Evolutionary conservation across 2,329 filamentous ascomycete species (phyloP).

Genomic region (Colletotrichum liaoningense): DNA sequence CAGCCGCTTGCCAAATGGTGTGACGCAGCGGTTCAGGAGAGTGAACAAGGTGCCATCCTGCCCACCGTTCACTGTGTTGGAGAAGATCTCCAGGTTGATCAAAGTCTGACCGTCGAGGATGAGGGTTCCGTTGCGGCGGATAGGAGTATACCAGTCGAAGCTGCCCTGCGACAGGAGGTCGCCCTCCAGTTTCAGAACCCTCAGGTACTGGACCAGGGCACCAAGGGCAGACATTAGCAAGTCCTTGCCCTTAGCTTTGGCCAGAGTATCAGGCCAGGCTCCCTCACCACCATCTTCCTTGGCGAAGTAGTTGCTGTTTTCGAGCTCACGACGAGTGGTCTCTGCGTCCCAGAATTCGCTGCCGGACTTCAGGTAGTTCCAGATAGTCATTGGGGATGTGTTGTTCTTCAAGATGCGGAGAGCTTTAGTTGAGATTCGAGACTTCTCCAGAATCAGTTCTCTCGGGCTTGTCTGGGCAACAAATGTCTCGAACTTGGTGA

Average conservation of each 20-base stretch:
- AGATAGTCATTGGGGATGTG: conserved; percentile 90
- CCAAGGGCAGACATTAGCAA: conserved; percentile 91
- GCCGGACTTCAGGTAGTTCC: conserved; percentile 90
- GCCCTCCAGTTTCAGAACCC: conserved; percentile 87
- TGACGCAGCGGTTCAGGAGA: conserved; percentile 93
- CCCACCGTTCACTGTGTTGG: conserved; percentile 90
- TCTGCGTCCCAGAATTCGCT: conserved; percentile 94
- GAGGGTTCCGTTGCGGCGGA: conserved; percentile 88
- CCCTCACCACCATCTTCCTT: conserved; percentile 63
- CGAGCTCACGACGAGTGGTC: conserved; percentile 82
- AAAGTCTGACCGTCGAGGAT: conserved; percentile 95
- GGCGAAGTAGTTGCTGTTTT: conserved; percentile 82
- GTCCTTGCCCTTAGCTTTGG: conserved; percentile 80
- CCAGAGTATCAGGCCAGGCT: conserved; percentile 80
- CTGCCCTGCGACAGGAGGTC: conserved; percentile 90
- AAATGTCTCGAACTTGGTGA: conserved; percentile 97
- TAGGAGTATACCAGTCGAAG: conserved; percentile 92
- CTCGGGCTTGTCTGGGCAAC: conserved; percentile 91
- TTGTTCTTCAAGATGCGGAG: conserved; percentile 96
- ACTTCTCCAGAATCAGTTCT: conserved; percentile 91
- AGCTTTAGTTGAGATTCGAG: conserved; percentile 85
- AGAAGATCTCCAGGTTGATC: conserved; percentile 97
- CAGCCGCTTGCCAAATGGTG: conserved; percentile 95
- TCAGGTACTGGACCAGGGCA: conserved; percentile 87
- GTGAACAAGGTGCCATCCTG: conserved; percentile 88